Base-by-base conservation (phyloP, 306 rosid genomes). In the Neltuma alba region DNA sequence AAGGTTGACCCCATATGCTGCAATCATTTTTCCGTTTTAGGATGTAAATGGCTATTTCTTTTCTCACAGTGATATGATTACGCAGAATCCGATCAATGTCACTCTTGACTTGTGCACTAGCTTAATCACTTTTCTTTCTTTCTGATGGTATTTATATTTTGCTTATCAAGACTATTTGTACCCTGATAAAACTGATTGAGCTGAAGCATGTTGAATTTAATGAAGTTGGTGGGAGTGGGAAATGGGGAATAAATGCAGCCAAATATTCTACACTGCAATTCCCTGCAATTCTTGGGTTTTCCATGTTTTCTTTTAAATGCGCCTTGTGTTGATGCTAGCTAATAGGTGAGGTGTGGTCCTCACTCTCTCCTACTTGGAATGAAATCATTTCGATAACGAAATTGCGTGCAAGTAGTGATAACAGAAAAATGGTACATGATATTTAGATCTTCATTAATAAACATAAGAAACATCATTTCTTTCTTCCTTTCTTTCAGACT, bases 351-450 rank as follows among this genome's bases (percentile, higher is more conserved):
- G 33, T 65, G 94, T 86, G 97, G 97, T 92, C 95, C 95, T 81
- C 80, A 79, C 80, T 69, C 3, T 54, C 81, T 85, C 85, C 87
- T 85, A 76, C 85, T 86, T 74, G 86, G 83, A 83, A 81, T 70
- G 83, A 86, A 90, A 92, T 87, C 89, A 89, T 90, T 90, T 89
- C 83, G 94, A 87, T 37, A 87, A 79, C 55, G 95, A 90, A 85
- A 86, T 85, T 87, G 87, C 90, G 84, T 79, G 86, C 64, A 80
- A 79, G 34, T 48, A 75, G 87, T 71, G 15, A 31, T 30, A 6
- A 15, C 13, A 28, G 8, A 13, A 81, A 81, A 23, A 4, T 5
- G 69, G 30, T 31, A 70, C 79, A 84, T 75, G 83, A 3, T 20
- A 62, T 83, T 74, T 75, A 74, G 30, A 80, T 60, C 64, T 72